Base-by-base conservation (phyloP, 768 basidiomycete species). In the Mrakia gelida region DNA sequence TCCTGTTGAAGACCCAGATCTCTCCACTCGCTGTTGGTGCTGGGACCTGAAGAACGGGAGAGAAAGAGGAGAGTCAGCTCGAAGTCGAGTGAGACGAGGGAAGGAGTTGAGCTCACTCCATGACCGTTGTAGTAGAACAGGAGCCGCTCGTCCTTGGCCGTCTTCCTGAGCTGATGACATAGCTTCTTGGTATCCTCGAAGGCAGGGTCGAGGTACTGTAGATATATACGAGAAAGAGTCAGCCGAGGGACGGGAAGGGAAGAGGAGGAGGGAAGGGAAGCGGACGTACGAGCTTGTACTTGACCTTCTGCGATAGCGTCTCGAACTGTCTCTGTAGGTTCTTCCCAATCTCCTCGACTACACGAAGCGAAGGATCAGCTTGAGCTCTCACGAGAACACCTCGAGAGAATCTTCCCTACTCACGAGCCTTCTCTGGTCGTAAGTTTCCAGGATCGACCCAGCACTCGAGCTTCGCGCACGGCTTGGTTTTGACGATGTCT, bases 61-160 rank as follows among this genome's bases (percentile, higher is more conserved):
- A 11, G 23, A 32, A 7, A 23, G n/a, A 16, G 16, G 41, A 6
- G n/a, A 52, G 67, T 41, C 23, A 68, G 75, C 34, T 16, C 23
- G 23, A 74, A 15, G 38, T 38, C 56, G 15, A 18, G 16, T 8
- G 15, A 4, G 28, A 30, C 2, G 65, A 34, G 41, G 67, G 67
- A 70, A 70, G 67, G 38, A 38, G 23, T 3, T 18, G 38, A 70
- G 43, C 77, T 96, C 30, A 99, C 97, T 32, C 97, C 97, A 80
- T 98, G 97, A 3, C 97, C 97, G 80, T 98, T 99, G 86, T 98
- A 99, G 85, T 98, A 94, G 85, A 98, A 96, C 41, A 98, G 86
- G 10, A 94, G 91, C 2, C 97, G 91, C 82, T 99, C 97, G 54
- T 95, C 92, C 84, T 94, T 94, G 1, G 96, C 95, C 71, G 91